phyloP scores from a whole-genome alignment of 2,329 filamentous ascomycete species.

The Hymenoscyphus scutula region DNA sequence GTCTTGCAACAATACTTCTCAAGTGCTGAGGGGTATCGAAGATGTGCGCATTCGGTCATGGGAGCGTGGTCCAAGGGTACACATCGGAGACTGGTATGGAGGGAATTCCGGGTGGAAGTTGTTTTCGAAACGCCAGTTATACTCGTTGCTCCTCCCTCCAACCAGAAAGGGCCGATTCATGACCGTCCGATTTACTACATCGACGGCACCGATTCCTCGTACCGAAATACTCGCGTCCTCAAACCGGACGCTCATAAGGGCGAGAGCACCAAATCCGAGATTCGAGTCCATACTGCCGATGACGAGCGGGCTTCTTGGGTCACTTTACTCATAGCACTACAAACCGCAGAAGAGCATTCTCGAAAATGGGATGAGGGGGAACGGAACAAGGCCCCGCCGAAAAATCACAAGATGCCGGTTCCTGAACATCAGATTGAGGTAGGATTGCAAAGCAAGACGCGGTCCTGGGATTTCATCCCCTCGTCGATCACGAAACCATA shows the following conservation, averaged over 20 bases:
- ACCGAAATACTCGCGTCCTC: slow-evolving; percentile 26
- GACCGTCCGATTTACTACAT: slow-evolving; percentile 28
- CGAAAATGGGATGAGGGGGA: slow-evolving; percentile 40
- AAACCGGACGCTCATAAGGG: slow-evolving; percentile 14
- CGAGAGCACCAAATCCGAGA: slow-evolving; percentile 17
- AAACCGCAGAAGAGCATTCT: slow-evolving; percentile 50
- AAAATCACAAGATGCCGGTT: background rate
- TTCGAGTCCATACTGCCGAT: slow-evolving; percentile 51
- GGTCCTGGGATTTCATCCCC: slow-evolving; percentile 41
- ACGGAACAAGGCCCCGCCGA: slow-evolving; percentile 15
- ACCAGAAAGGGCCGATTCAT: slow-evolving; percentile 31
- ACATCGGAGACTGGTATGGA: slow-evolving; percentile 32
- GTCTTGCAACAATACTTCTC: slow-evolving; percentile 40
- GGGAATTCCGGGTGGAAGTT: slow-evolving; percentile 40
- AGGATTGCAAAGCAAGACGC: slow-evolving; percentile 34
- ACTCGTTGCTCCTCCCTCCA: slow-evolving; percentile 31
- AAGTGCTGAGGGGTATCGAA: slow-evolving; percentile 40
- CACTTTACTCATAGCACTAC: slow-evolving; percentile 48
- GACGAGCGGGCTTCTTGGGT: slow-evolving; percentile 57
- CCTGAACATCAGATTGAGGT: slow-evolving; percentile 30
- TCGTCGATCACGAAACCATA: slow-evolving; percentile 38
- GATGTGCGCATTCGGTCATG: slow-evolving; percentile 37
- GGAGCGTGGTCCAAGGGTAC: slow-evolving; percentile 36
- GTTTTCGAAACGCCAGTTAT: slow-evolving; percentile 40
- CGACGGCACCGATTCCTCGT: slow-evolving; percentile 28